Evolutionary conservation across 2,329 filamentous ascomycete genomes (phyloP).

Genomic region (Pseudopyrenochaeta lycopersici): DNA sequence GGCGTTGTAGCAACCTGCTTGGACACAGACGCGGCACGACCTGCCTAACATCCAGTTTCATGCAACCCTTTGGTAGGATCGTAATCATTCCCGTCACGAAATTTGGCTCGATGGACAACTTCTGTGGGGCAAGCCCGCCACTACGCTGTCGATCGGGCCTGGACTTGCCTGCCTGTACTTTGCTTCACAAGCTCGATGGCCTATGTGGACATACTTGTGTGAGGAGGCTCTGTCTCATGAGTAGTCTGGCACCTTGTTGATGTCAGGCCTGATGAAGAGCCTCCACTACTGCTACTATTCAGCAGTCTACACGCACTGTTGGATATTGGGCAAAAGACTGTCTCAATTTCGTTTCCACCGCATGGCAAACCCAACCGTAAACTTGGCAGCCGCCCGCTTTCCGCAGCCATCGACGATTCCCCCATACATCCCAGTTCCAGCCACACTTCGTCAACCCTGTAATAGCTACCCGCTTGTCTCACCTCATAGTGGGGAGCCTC

Average conservation of each 20-base stretch:
- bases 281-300: slow-evolving; percentile 1
- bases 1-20: slow-evolving; percentile 30
- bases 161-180: slow-evolving; percentile 20
- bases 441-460: slow-evolving; percentile 37
- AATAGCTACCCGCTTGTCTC: slow-evolving; percentile 36
- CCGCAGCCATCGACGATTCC: slow-evolving; percentile 44
- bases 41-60: slow-evolving; percentile 15
- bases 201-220: background rate
- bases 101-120: slow-evolving; percentile 27
- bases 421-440: slow-evolving; percentile 31
- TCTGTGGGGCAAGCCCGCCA: slow-evolving; percentile 28
- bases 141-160: slow-evolving; percentile 40
- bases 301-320: background rate
- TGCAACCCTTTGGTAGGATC: slow-evolving; percentile 28
- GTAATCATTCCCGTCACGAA: slow-evolving; percentile 19
- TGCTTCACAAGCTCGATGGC: slow-evolving; percentile 8
- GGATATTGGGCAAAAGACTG: background rate
- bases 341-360: slow-evolving; percentile 24
- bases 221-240: background rate
- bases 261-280: background rate
- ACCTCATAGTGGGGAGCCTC: slow-evolving; percentile 36
- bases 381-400: slow-evolving; percentile 29
- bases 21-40: slow-evolving; percentile 24
- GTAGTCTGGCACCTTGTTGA: background rate
- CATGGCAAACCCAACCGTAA: slow-evolving; percentile 15